Evolutionary conservation across 257 asterid genomes (phyloP).

Genomic region (Solanum phureja): DNA sequence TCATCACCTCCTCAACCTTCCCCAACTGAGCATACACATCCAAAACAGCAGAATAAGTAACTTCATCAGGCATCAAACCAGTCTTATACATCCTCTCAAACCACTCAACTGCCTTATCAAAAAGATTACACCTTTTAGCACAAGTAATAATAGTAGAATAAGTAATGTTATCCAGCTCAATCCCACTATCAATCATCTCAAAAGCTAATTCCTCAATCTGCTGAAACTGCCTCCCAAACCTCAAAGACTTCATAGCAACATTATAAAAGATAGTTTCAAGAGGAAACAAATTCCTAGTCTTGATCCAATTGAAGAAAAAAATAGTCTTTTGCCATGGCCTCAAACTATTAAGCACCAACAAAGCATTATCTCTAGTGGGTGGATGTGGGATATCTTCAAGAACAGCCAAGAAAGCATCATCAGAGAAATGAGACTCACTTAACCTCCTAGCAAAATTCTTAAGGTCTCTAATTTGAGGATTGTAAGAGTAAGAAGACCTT

Average conservation of each 20-base stretch:
- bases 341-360: constrained; percentile 59
- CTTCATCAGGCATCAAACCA: constrained; percentile 95
- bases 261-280: constrained; percentile 86
- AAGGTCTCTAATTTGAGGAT: constrained; percentile 65
- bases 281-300: constrained; percentile 43
- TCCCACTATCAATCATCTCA: constrained; percentile 65
- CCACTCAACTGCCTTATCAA: constrained; percentile 91
- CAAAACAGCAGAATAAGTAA: constrained; percentile 78
- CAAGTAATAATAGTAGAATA: constrained; percentile 85
- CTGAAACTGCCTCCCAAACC: constrained; percentile 79
- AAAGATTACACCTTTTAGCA: constrained; percentile 82
- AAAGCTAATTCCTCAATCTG: constrained; percentile 62
- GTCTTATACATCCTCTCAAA: constrained; percentile 95
- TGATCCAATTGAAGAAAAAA: constrained; percentile 71
- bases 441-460: constrained; percentile 50
- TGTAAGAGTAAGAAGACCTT: constrained; percentile 42
- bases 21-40: constrained; percentile 86
- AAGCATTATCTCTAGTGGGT: constrained; percentile 55
- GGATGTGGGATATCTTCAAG: constrained; percentile 52
- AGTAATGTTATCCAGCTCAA: constrained; percentile 77
- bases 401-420: constrained; percentile 44
- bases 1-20: constrained; percentile 81
- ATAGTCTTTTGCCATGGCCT: constrained; percentile 61
- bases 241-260: constrained; percentile 78
- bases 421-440: constrained; percentile 36